A percentile compares a stretch with the other conserved stretches of the same genome.
These are phyloP conservation scores for Pythium myriotylum DNA, from an alignment of 352 stramenopile genomes.

Conservation along the genomic window DNA sequence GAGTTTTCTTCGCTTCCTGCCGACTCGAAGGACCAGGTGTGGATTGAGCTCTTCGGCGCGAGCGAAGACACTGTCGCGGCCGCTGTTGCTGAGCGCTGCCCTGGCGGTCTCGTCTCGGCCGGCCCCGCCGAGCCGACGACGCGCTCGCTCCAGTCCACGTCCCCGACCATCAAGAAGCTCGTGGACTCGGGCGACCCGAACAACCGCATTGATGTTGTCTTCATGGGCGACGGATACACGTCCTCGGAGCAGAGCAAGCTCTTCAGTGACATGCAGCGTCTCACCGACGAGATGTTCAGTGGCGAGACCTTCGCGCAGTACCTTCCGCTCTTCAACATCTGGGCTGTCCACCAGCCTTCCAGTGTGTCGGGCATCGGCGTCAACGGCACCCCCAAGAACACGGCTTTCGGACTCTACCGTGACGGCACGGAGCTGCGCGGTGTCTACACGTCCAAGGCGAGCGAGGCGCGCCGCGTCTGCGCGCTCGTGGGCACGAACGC, in stretches of 20 bases:
- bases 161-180: slow-evolving; percentile 27
- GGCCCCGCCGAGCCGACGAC: not conserved
- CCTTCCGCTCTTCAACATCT: too few relatives aligned
- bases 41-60: not conserved
- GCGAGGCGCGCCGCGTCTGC: slow-evolving; percentile 15
- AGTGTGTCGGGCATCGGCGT: slow-evolving; percentile 1
- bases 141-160: slow-evolving; percentile 1
- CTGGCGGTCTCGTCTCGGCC: not conserved
- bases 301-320: too few relatives aligned
- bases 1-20: slow-evolving; percentile 1
- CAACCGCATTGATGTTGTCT: slow-evolving; percentile 50
- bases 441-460: slow-evolving; percentile 20
- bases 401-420: slow-evolving; percentile 3
- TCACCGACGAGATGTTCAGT: slow-evolving; percentile 47
- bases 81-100: slow-evolving; percentile 17
- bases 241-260: slow-evolving; percentile 29
- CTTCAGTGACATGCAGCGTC: slow-evolving; percentile 37
- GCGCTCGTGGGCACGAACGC: slow-evolving; percentile 10
- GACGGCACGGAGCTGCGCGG: slow-evolving; percentile 10
- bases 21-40: slow-evolving; percentile 10
- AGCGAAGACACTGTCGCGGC: slow-evolving; percentile 10
- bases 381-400: not conserved
- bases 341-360: not conserved
- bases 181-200: slow-evolving; percentile 37
- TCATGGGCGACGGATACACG: slow-evolving; percentile 52